Conservation (phyloP, 2,329 filamentous ascomycete genomes). For the Sarocladium kiliense region DNA sequence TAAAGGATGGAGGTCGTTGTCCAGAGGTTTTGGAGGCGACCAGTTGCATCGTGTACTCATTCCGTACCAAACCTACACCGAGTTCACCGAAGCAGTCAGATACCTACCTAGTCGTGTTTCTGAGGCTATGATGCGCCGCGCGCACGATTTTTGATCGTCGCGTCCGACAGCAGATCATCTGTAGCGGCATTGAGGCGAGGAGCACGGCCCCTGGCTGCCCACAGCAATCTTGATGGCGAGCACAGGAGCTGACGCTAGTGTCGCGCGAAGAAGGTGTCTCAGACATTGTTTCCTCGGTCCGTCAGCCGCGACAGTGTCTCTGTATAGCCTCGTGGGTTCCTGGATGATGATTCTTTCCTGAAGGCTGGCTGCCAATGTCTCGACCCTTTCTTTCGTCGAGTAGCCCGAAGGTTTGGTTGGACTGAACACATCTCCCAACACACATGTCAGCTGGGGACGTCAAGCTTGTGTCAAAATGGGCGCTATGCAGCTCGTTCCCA, state of each 20-base stretch:
- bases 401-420: not conserved
- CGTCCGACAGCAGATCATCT: not conserved
- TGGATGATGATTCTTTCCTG: not conserved
- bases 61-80: no score
- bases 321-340: not conserved
- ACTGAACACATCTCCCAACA: not conserved
- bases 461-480: not conserved
- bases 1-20: no score
- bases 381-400: not conserved
- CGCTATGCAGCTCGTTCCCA: not conserved
- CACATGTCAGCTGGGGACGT: not conserved
- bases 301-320: not conserved
- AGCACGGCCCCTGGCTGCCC: conserved; percentile 5
- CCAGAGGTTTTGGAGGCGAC: no score
- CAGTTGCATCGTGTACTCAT: no score
- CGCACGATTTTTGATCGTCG: not conserved
- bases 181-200: not conserved
- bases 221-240: conserved; percentile 2
- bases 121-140: no score
- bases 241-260: not conserved
- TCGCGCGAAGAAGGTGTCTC: not conserved
- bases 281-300: not conserved
- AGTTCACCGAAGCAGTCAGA: no score
- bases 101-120: no score
- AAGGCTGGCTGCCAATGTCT: not conserved